Base-by-base conservation (phyloP, 2,329 filamentous ascomycete genomes). In the Xylaria sp. region DNA sequence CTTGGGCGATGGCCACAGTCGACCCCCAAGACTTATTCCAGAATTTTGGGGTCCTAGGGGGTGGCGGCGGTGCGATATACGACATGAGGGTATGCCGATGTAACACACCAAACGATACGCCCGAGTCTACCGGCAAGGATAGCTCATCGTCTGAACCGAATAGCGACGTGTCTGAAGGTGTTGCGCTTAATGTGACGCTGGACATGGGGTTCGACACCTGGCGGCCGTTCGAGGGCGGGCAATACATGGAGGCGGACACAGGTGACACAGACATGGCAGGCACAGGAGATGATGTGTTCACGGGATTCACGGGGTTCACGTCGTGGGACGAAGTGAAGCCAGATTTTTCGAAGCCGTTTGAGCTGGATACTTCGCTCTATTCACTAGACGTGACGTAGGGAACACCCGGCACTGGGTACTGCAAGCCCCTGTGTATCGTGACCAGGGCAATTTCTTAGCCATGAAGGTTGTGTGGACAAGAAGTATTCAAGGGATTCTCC, bases 101-200 rank as follows among this genome's bases (percentile, higher is more conserved):
- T 1, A 71, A 81, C 52, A 84, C 84, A 20, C 83, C 84, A 0
- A 84, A 85, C 55, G 83, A 87, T 64, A 87, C 85, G 7, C 85
- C 84, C 0, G 84, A 86, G 60, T 87, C 84, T 2, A 82, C 29
- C 4, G 9, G 76, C 68, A 85, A 86, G 66, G 83, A 87, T 52
- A 80, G 78, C 60, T 78, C 80, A 3, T 69, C 74, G 7, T 85
- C 84, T 39, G 84, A 87, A 62, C 81, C 82, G 8, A 86, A 80
- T 56, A 86, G 83, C 63, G 84, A 87, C 60, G 80, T 86, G 17
- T 78, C 82, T 2, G 84, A 87, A 52, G 75, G 74, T 4, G 75
- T 78, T 2, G 68, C 72, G 16, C 72, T 85, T 13, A 83, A 86
- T 40, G 78, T 85, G 21, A 61, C 61, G 2, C 44, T 71, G 2